Base-by-base conservation (phyloP, 306 rosid genomes). In the Pueraria montana region DNA sequence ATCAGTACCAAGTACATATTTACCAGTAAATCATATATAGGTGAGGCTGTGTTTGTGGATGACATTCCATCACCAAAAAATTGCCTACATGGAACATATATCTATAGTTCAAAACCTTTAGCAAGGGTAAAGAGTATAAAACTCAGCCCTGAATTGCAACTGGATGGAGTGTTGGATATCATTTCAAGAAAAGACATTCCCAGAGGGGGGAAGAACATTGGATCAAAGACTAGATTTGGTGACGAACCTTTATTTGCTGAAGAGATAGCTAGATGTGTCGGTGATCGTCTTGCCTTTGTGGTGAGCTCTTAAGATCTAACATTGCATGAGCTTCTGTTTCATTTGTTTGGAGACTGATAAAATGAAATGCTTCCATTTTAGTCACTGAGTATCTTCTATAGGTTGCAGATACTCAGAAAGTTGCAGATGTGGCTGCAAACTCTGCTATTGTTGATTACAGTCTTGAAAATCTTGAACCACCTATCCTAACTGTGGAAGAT, bases 371-470 rank as follows among this genome's bases (percentile, higher is more conserved):
- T 86, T 78, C 40, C 50, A 32, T n/a, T 26, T 67, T 84, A 30
- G 55, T 82, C 55, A 78, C 59, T n/a, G 6, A 74, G 20, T 83
- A 66, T 65, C 75, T 86, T 83, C 65, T 84, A 50, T 76, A 95
- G 98, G 92, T 92, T 78, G 98, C 98, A 75, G 98, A 95, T 87
- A 88, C 97, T 36, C 98, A 95, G 87, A 93, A 91, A 87, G 84
- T 87, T 71, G 98, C 98, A 58, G 89, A 95, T 84, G 68, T 48
- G 50, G 98, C 94, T 40, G 97, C 93, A 85, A 82, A 83, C 18
- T 55, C 84, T 16, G 91, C 94, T 3, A 61, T 88, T 73, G 92
- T 93, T 72, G 92, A 91, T 81, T 95, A 95, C 59, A 89, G 83
- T 74, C 4, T 82, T 58, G 88, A 89, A 79, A 81, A 90, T 86